Evolutionary conservation across 768 basidiomycete species (phyloP).

Genomic region (Trametopsis cervina): DNA sequence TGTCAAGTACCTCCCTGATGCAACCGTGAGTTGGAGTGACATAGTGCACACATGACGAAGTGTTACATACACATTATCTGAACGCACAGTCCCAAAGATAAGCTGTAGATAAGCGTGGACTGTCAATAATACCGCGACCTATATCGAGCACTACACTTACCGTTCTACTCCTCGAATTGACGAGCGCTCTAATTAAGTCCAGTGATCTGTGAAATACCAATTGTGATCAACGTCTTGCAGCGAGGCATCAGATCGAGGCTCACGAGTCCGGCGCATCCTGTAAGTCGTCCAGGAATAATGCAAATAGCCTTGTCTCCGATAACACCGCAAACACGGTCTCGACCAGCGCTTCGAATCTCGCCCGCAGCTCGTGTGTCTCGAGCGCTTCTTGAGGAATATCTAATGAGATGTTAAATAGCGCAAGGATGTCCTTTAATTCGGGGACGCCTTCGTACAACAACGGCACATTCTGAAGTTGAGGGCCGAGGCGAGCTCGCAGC

Average conservation of each 20-base stretch:
- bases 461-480: slow-evolving; percentile 62
- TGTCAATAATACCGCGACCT: neutral
- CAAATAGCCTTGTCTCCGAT: slow-evolving; percentile 63
- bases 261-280: slow-evolving; percentile 72
- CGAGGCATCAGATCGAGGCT: slow-evolving; percentile 3
- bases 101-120: slow-evolving; percentile 32
- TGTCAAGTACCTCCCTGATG: slow-evolving; percentile 36
- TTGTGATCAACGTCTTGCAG: neutral
- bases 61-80: slow-evolving; percentile 43
- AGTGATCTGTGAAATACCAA: slow-evolving; percentile 39
- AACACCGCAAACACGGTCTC: slow-evolving; percentile 65
- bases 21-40: neutral
- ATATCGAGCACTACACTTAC: slow-evolving; percentile 28
- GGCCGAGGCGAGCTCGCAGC: slow-evolving; percentile 55
- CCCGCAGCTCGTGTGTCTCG: slow-evolving; percentile 53
- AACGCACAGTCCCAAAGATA: slow-evolving; percentile 56
- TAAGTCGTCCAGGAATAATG: slow-evolving; percentile 65
- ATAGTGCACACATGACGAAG: neutral
- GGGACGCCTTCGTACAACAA: slow-evolving; percentile 67
- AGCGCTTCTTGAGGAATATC: slow-evolving; percentile 48
- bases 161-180: slow-evolving; percentile 61
- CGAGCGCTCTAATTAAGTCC: slow-evolving; percentile 56
- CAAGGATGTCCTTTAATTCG: slow-evolving; percentile 58
- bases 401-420: slow-evolving; percentile 44
- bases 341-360: slow-evolving; percentile 63